Percentiles rank a stretch among this genome's conserved stretches.
Conservation (phyloP, 164 flowering plant species). For the Dillenia turbinata region DNA sequence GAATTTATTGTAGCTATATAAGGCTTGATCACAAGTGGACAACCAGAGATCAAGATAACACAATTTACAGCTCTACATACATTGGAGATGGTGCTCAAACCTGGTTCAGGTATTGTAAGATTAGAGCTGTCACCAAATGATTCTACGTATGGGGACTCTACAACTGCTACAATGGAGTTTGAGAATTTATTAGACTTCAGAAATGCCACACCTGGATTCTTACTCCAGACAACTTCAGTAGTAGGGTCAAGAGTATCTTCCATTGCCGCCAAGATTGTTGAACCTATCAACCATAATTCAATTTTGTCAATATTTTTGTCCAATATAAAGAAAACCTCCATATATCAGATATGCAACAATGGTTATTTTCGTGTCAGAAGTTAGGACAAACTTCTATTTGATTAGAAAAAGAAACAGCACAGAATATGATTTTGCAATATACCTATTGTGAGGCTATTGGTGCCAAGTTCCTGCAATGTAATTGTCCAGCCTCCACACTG, state of each 20-base stretch:
- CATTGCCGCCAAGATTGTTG: constrained; percentile 7
- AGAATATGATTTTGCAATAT: neutral
- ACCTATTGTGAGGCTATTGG: constrained; percentile 10
- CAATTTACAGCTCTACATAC: constrained; percentile 9
- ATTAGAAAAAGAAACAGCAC: no score
- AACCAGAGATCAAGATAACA: constrained; percentile 9
- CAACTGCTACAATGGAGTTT: constrained; percentile 7
- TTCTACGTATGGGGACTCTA: constrained; percentile 8
- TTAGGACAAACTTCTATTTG: no score
- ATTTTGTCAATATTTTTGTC: no score
- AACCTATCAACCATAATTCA: neutral
- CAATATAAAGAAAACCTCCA: no score
- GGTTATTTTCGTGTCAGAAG: no score
- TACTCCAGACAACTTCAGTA: constrained; percentile 3
- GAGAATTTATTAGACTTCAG: constrained; percentile 6
- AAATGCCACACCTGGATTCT: constrained; percentile 5
- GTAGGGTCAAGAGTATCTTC: constrained; percentile 3
- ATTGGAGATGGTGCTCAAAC: neutral
- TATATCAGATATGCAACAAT: no score
- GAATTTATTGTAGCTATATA: constrained; percentile 2
- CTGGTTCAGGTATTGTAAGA: constrained; percentile 6
- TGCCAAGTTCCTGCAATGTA: constrained; percentile 11
- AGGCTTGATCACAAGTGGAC: constrained; percentile 7
- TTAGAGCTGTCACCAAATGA: constrained; percentile 4
- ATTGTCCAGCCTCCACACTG: constrained; percentile 18